phyloP scores from a whole-genome alignment of 495 filamentous ascomycete genomes.

The Aspergillus indologenus region DNA sequence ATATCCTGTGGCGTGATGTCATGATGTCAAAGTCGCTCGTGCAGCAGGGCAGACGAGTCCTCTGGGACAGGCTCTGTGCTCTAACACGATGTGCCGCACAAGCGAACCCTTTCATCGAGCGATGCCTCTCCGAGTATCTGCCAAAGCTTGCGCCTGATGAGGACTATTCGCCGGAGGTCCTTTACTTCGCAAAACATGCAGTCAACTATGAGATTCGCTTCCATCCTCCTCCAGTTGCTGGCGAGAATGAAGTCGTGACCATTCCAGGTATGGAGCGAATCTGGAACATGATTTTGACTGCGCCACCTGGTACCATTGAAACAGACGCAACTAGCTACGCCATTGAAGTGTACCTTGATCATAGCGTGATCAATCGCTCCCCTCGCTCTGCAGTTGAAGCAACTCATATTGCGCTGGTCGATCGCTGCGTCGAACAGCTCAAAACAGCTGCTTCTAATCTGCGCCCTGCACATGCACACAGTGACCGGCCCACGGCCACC shows the following conservation, averaged over 20 bases:
- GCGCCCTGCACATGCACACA: slow-evolving; percentile 41
- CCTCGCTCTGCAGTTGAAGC: slow-evolving; percentile 52
- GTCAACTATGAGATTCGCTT: slow-evolving; percentile 47
- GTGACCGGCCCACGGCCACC: slow-evolving; percentile 25
- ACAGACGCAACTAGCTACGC: slow-evolving; percentile 63
- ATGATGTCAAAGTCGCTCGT: slow-evolving; percentile 58
- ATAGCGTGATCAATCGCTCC: slow-evolving; percentile 37
- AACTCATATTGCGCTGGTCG: slow-evolving; percentile 75
- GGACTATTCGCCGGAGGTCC: slow-evolving; percentile 62
- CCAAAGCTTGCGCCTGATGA: slow-evolving; percentile 58
- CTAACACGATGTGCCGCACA: slow-evolving; percentile 41
- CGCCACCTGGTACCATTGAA: slow-evolving; percentile 67
- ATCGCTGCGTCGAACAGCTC: slow-evolving; percentile 74
- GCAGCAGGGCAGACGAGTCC: slow-evolving; percentile 53
- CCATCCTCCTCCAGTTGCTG: slow-evolving; percentile 33
- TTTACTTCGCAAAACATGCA: slow-evolving; percentile 63
- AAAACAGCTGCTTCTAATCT: slow-evolving; percentile 62
- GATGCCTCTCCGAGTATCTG: slow-evolving; percentile 64
- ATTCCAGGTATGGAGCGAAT: slow-evolving; percentile 70
- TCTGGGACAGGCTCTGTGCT: slow-evolving; percentile 64
- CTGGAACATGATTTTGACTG: slow-evolving; percentile 77
- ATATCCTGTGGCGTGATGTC: slow-evolving; percentile 63
- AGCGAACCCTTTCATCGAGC: slow-evolving; percentile 61
- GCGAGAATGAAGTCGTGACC: slow-evolving; percentile 46
- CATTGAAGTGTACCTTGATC: slow-evolving; percentile 72